Conservation (phyloP, 78 protist species). For the Pigoraptor vietnamica region DNA sequence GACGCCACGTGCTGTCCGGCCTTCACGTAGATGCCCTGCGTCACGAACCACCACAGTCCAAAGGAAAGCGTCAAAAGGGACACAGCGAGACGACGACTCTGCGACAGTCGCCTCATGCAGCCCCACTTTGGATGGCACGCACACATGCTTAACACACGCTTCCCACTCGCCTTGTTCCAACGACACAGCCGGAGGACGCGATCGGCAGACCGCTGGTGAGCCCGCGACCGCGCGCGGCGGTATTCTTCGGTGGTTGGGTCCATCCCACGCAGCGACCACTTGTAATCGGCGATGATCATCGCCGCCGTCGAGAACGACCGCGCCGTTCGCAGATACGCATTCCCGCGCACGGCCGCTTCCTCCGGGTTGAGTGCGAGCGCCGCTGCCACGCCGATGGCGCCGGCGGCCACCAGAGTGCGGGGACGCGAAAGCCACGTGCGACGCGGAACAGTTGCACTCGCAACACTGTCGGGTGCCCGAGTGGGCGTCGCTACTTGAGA, state of each 20-base stretch:
- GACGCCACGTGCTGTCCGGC: slow-evolving; percentile 29
- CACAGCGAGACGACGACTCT: no score
- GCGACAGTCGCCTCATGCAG: no score
- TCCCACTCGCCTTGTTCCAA: background rate
- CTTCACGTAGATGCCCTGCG: slow-evolving; percentile 6
- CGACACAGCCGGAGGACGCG: background rate
- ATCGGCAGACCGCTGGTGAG: background rate
- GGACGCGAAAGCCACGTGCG: no score
- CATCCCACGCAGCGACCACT: background rate
- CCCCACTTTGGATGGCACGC: no score
- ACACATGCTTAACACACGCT: background rate
- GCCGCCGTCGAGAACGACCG: background rate
- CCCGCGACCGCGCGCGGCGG: background rate
- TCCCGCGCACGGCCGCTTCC: no score
- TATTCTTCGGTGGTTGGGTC: background rate
- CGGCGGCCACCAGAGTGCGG: no score
- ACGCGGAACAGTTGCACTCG: no score
- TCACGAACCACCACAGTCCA: background rate
- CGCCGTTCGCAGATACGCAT: background rate
- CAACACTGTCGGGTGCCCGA: no score
- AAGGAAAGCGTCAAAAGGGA: background rate
- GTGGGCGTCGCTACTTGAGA: no score
- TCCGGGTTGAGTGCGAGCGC: no score
- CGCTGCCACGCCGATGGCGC: no score
- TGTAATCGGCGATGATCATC: background rate